These are phyloP conservation scores for Gliomastix tumulicola DNA, from an alignment of 2,329 filamentous ascomycete species.

Conservation along the genomic window DNA sequence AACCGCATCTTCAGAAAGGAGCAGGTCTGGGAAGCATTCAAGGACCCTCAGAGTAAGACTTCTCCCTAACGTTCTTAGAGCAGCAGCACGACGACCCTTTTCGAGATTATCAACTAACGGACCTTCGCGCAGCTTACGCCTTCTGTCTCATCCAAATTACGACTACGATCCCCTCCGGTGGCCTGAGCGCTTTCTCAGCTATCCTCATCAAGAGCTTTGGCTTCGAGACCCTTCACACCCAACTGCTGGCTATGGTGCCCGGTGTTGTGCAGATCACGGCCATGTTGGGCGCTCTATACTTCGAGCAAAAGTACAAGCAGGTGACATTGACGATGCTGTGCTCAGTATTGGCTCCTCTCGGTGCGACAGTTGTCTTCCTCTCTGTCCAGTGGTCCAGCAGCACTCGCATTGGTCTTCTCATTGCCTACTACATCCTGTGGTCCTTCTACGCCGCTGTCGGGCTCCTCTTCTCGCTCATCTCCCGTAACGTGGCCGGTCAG, in stretches of 20 bases:
- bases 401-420: constrained; percentile 57
- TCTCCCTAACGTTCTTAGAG: not conserved
- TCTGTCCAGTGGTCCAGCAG: constrained; percentile 52
- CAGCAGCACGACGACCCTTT: no score
- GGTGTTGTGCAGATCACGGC: constrained; percentile 26
- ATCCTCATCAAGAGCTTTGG: constrained; percentile 62
- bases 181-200: constrained; percentile 66
- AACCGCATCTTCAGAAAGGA: constrained; percentile 41
- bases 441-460: constrained; percentile 73
- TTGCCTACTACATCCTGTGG: constrained; percentile 69
- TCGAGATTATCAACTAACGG: not conserved
- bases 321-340: constrained; percentile 46
- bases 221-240: constrained; percentile 55
- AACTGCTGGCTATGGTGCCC: constrained; percentile 68
- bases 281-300: not conserved
- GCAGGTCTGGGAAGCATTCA: constrained; percentile 43
- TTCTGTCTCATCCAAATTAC: constrained; percentile 61
- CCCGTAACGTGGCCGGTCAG: constrained; percentile 63
- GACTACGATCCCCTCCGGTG: constrained; percentile 67
- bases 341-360: constrained; percentile 57
- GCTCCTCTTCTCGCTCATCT: constrained; percentile 59
- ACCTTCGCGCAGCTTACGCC: constrained; percentile 38
- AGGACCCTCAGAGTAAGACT: constrained; percentile 49
- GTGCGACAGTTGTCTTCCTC: constrained; percentile 68
- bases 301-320: not conserved